phyloP scores from a whole-genome alignment of 495 filamentous ascomycete species.

The Penicillium simplicissimum region DNA sequence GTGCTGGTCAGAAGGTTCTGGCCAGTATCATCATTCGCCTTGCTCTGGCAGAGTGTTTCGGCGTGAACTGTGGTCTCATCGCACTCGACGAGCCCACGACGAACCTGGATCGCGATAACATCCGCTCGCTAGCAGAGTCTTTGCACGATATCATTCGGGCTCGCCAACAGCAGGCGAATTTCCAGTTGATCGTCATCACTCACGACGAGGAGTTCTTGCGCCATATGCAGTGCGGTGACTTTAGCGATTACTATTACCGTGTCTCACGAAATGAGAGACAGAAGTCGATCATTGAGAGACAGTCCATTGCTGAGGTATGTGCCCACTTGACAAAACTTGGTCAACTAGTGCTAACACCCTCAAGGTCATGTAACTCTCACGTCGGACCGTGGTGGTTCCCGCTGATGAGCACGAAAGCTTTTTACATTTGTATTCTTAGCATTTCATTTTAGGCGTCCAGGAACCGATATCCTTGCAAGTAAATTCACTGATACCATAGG shows the following conservation, averaged over 20 bases:
- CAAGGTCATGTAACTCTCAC: conserved; percentile 25
- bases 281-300: conserved; percentile 80
- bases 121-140: conserved; percentile 79
- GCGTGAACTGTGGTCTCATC: conserved; percentile 93
- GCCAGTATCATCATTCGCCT: conserved; percentile 98
- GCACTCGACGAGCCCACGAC: conserved; percentile 98
- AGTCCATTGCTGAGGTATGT: conserved; percentile 62
- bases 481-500: conserved; percentile 4
- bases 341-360: conserved; percentile 8
- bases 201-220: conserved; percentile 97
- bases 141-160: conserved; percentile 85
- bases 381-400: not conserved
- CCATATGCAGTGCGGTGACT: conserved; percentile 93
- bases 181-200: conserved; percentile 98
- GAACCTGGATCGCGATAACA: conserved; percentile 94
- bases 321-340: not conserved
- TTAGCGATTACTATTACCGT: conserved; percentile 87
- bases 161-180: conserved; percentile 84
- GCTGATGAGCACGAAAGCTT: not conserved
- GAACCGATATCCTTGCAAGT: not conserved
- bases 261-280: conserved; percentile 81
- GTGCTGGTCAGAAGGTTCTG: conserved; percentile 93
- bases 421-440: not conserved
- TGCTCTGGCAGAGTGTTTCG: conserved; percentile 95
- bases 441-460: conserved; percentile 4